Percentiles rank a stretch among this genome's conserved stretches.
Conservation (phyloP, 345 rosid species). For the Sapria himalayana region DNA sequence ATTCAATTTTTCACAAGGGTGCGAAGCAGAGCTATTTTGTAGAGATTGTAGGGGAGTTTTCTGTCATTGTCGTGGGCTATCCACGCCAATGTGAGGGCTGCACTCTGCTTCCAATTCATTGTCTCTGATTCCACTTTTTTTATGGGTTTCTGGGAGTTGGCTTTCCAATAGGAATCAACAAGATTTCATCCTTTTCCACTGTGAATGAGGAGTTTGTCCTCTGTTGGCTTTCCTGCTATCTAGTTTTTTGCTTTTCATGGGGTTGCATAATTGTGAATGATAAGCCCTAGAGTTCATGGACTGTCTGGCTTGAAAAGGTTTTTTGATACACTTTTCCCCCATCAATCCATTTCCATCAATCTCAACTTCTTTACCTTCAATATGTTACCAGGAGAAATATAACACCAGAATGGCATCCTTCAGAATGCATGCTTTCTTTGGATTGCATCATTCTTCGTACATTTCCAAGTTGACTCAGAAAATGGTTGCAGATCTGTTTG, state of each 20-base stretch:
- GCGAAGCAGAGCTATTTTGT: constrained; percentile 57
- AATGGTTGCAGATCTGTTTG: constrained; percentile 91
- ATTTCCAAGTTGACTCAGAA: constrained; percentile 71
- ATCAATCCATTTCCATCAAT: constrained; percentile 86
- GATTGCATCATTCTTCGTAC: constrained; percentile 78
- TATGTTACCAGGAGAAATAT: constrained; percentile 78
- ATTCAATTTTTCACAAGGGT: constrained; percentile 76
- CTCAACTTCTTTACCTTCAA: constrained; percentile 93
- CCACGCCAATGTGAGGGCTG: constrained; percentile 93
- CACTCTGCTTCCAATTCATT: constrained; percentile 70
- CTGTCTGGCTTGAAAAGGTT: constrained; percentile 87
- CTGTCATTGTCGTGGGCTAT: constrained; percentile 73
- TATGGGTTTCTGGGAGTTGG: constrained; percentile 83
- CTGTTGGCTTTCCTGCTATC: constrained; percentile 70
- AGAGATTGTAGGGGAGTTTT: constrained; percentile 45
- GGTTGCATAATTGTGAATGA: constrained; percentile 58
- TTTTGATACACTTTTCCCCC: constrained; percentile 75
- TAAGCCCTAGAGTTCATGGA: constrained; percentile 79
- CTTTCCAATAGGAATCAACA: constrained; percentile 56
- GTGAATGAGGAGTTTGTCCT: constrained; percentile 98
- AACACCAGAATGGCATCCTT: constrained; percentile 93
- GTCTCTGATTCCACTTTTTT: constrained; percentile 76
- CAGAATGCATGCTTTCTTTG: constrained; percentile 78
- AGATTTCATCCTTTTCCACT: constrained; percentile 63
- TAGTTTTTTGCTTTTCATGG: constrained; percentile 64